Percentiles rank a stretch among this genome's conserved stretches.
phyloP scores from a whole-genome alignment of 257 asterid species.

The Leptodermis oblonga region DNA sequence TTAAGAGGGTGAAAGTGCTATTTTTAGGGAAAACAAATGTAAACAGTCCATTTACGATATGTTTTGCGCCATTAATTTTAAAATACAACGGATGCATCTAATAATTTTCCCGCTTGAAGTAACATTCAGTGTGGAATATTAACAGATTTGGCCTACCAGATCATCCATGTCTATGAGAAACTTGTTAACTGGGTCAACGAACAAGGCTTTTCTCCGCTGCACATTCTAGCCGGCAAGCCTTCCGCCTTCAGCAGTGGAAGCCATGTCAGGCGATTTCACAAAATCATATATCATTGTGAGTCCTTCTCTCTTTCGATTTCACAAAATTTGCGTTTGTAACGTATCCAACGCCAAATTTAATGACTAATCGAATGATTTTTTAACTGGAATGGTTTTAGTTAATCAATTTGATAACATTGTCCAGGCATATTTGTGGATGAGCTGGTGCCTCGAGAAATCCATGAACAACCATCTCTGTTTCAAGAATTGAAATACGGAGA shows the following conservation, averaged over 20 bases:
- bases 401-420: background rate
- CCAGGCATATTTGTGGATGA: conserved; percentile 4
- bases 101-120: too few relatives aligned
- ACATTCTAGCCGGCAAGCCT: conserved; percentile 34
- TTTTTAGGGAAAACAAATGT: too few relatives aligned
- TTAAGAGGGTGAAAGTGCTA: too few relatives aligned
- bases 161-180: conserved; percentile 1
- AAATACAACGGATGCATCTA: too few relatives aligned
- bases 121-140: too few relatives aligned
- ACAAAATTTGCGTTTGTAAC: too few relatives aligned
- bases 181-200: conserved; percentile 10
- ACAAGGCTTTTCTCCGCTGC: conserved; percentile 29
- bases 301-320: too few relatives aligned
- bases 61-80: too few relatives aligned
- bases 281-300: conserved; percentile 12
- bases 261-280: conserved; percentile 17
- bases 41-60: too few relatives aligned
- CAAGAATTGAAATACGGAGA: background rate
- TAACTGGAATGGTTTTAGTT: too few relatives aligned
- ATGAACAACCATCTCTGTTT: background rate
- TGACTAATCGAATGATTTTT: too few relatives aligned
- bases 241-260: conserved; percentile 40
- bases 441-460: background rate
- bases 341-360: too few relatives aligned
- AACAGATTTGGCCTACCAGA: conserved; percentile 17